Base-by-base conservation (phyloP, 495 filamentous ascomycete genomes). In the Talaromyces wortmannii region DNA sequence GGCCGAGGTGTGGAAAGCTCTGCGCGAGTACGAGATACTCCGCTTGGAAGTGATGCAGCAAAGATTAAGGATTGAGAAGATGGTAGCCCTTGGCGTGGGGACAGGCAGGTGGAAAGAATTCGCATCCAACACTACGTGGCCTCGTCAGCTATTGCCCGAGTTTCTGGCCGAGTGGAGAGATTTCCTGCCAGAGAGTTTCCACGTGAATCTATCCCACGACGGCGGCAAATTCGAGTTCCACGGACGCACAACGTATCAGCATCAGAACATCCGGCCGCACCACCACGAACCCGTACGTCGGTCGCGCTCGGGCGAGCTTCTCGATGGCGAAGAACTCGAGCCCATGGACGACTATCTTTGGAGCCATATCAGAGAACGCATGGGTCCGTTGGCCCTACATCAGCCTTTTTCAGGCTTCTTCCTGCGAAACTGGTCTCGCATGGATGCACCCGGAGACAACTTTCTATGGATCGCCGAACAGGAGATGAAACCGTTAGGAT, bases 141-240 rank as follows among this genome's bases (percentile, higher is more conserved):
- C 63, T 17, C 60, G 56, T n/a, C 55, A 60, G 4, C 32, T 69
- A 12, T 56, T 80, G 7, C 80, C 79, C 0, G 63, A 66, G 30
- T 61, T 76, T 40, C 56, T 79, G 2, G 67, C 73, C 56, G 75
- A 80, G 59, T 85, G 82, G 69, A 57, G 55, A 7, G 68, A 70
- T 46, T 78, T 82, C 45, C 55, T 84, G 12, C 77, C 72, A 0
- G 61, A 64, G 16, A 51, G 52, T 0, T 59, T 73, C 55, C 7
- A 23, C 4, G 78, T 77, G 50, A 29, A 45, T 31, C 75, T 64
- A 2, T 13, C 49, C 0, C 59, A 59, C 1, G 72, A 73, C 8
- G 30, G 58, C 49, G 61, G 74, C 10, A 7, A n/a, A 12, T 32
- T 58, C 11, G 0, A 52, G 40, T 62, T 67, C 29, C n/a, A 44